Percentiles rank a stretch among this genome's conserved stretches.
Evolutionary conservation across 2,329 filamentous ascomycete genomes (phyloP).

Genomic region (Phaeomoniella chlamydospora): DNA sequence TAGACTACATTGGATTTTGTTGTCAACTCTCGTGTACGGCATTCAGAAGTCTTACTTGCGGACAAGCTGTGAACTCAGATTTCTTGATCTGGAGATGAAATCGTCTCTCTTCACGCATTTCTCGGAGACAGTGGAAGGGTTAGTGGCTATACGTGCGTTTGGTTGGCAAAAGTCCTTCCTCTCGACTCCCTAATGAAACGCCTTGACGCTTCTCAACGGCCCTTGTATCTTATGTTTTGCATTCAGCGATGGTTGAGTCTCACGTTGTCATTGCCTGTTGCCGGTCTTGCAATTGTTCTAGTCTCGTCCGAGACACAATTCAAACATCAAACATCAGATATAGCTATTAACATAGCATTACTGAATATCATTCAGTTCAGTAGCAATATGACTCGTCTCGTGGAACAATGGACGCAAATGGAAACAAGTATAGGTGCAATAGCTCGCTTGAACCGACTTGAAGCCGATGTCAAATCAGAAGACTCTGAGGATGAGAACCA

Average conservation of each 20-base stretch:
- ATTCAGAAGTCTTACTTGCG: constrained; percentile 32
- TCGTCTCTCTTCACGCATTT: constrained; percentile 37
- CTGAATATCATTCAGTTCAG: constrained; percentile 13
- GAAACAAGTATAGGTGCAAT: constrained; percentile 12
- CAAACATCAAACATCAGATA: constrained; percentile 1
- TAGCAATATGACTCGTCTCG: constrained; percentile 7
- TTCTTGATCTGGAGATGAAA: constrained; percentile 38
- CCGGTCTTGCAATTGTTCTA: constrained; percentile 11
- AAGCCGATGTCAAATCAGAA: constrained; percentile 8
- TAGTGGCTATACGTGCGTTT: constrained; percentile 37
- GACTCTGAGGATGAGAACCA: too few species aligned
- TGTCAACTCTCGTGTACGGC: constrained; percentile 16
- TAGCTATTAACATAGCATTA: constrained; percentile 9
- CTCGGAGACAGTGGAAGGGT: constrained; percentile 32
- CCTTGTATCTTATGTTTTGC: constrained; percentile 30
- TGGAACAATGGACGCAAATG: constrained; percentile 9
- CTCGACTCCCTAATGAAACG: constrained; percentile 20
- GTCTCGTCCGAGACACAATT: constrained; percentile 10
- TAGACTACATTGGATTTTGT: neutral
- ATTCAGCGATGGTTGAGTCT: constrained; percentile 26
- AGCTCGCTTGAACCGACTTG: constrained; percentile 4
- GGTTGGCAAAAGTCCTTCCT: constrained; percentile 28
- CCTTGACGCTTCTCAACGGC: constrained; percentile 26
- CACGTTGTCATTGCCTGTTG: constrained; percentile 12
- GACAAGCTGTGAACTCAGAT: constrained; percentile 32